These are phyloP conservation scores for Colletotrichum eleusines DNA, from an alignment of 2,329 filamentous ascomycete genomes.

Conservation along the genomic window DNA sequence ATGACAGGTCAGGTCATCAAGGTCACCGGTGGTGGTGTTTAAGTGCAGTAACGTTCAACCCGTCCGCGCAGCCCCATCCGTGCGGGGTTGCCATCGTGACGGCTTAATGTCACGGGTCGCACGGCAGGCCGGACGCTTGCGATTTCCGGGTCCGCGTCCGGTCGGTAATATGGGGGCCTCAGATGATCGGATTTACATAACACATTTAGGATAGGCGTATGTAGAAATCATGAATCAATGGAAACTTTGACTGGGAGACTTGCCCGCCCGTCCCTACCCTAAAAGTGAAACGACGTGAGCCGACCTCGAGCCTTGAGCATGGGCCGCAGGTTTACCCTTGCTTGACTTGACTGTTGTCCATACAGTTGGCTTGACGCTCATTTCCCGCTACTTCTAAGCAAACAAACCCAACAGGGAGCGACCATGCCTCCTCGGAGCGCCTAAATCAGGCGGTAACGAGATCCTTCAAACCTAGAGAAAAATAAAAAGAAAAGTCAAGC, in stretches of 20 bases:
- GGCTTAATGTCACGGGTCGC: slow-evolving; percentile 30
- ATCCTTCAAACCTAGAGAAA: neutral
- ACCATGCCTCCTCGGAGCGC: neutral
- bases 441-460: neutral
- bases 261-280: neutral
- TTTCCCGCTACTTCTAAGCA: no score
- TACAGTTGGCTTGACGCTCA: neutral
- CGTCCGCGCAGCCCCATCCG: slow-evolving; percentile 18
- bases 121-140: slow-evolving; percentile 29
- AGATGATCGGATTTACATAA: slow-evolving; percentile 4
- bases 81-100: slow-evolving; percentile 24
- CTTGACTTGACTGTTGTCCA: neutral
- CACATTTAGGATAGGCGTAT: slow-evolving; percentile 27
- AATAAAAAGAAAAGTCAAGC: no score
- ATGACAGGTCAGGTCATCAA: slow-evolving; percentile 55
- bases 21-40: slow-evolving; percentile 51
- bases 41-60: neutral
- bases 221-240: slow-evolving; percentile 32
- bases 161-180: slow-evolving; percentile 16
- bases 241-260: neutral
- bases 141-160: slow-evolving; percentile 14
- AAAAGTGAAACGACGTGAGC: neutral
- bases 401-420: neutral
- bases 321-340: neutral
- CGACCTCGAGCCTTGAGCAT: neutral